Base-by-base conservation (phyloP, 2,329 filamentous ascomycete species). In the Penicillium sp. region DNA sequence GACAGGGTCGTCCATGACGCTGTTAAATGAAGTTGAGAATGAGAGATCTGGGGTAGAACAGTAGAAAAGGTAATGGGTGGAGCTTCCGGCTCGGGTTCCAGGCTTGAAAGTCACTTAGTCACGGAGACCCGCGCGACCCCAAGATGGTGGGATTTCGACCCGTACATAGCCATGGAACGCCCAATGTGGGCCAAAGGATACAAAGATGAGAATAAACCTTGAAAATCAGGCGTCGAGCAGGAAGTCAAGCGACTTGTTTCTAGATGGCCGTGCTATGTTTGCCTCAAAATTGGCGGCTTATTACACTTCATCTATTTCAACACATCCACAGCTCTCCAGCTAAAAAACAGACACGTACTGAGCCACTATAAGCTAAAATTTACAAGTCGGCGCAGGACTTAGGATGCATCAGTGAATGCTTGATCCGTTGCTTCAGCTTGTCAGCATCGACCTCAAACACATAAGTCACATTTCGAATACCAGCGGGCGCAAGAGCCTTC, bases 381-480 rank as follows among this genome's bases (percentile, higher is more conserved):
- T 52, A 18, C 43, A 60, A 31, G 28, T 54, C 44, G 4, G 54
- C 49, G 23, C 57, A 64, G 5, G 54, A 50, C 42, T 57, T 64
- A 21, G 63, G 62, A 31, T 64, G 51, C 51, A 61, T 55, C 26
- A 76, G 66, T 18, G 68, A 61, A 43, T 65, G 62, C 63, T 73
- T 75, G 18, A 76, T 71, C 56, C 65, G 66, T 38, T 63, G 44
- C 55, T 71, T 72, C 28, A 76, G 54, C 45, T 52, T 65, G 8
- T 64, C 62, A 1, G 58, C 68, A 56, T 77, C 71, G 50, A 77
- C 67, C 23, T 66, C 62, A 31, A 72, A 60, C 1, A 76, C 66
- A 61, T 71, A 75, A n/a, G 73, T 73, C 23, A 78, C 70, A 47
- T 70, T 66, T n/a, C 60, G 54, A 12, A 67, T 49, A 9, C 65